Evolutionary conservation across 2,329 filamentous ascomycete species (phyloP).

Genomic region (Xylariaceae sp.): DNA sequence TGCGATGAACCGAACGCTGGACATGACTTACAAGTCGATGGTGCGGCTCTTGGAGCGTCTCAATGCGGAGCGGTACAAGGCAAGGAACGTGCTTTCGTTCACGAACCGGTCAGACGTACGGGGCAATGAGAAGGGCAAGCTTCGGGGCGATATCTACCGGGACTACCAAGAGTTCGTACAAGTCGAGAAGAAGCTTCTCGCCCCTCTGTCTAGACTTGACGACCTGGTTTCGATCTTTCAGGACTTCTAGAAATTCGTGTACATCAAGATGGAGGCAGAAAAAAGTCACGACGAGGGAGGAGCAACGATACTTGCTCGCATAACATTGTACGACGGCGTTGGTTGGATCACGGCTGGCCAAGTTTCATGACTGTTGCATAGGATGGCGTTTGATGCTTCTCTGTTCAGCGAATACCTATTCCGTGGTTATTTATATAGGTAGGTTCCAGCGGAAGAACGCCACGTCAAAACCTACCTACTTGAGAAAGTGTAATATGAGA

Average conservation of each 20-base stretch:
- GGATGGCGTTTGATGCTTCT: slow-evolving; percentile 1
- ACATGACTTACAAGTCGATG: slow-evolving; percentile 88
- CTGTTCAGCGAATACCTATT: too few relatives aligned
- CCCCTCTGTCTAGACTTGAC: slow-evolving; percentile 77
- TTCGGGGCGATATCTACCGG: slow-evolving; percentile 70
- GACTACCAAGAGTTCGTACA: slow-evolving; percentile 56
- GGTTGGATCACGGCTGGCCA: slow-evolving; percentile 7
- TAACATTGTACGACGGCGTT: slow-evolving; percentile 31
- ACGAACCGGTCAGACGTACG: slow-evolving; percentile 82
- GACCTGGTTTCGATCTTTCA: slow-evolving; percentile 77
- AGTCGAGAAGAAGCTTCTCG: slow-evolving; percentile 69
- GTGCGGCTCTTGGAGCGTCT: slow-evolving; percentile 77
- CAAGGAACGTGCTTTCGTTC: slow-evolving; percentile 71
- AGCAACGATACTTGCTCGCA: slow-evolving; percentile 6
- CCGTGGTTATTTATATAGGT: too few relatives aligned
- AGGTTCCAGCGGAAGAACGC: too few relatives aligned
- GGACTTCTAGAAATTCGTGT: slow-evolving; percentile 49
- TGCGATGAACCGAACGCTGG: slow-evolving; percentile 65
- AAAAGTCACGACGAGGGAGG: background rate
- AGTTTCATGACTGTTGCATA: slow-evolving; percentile 11
- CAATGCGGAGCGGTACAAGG: slow-evolving; percentile 67
- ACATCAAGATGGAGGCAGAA: slow-evolving; percentile 12
- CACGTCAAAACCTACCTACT: too few relatives aligned
- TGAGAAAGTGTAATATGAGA: too few relatives aligned
- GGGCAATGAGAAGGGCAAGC: slow-evolving; percentile 75